These are phyloP conservation scores for Paraconiothyrium brasiliense DNA, from an alignment of 2,329 filamentous ascomycete species.

Conservation along the genomic window DNA sequence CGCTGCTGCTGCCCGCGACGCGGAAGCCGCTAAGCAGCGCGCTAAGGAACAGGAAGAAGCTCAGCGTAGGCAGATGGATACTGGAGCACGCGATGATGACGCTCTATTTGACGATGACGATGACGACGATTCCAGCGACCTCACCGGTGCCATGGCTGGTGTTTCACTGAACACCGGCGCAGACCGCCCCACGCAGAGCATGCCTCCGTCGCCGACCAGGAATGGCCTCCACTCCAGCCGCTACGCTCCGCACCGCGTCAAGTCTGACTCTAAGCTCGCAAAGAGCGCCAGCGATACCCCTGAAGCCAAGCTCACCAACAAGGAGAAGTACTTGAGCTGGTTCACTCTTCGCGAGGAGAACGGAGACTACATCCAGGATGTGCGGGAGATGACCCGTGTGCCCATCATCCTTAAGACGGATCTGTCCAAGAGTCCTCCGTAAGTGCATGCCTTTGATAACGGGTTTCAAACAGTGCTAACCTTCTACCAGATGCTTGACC, in stretches of 20 bases:
- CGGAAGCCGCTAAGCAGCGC: slow-evolving; percentile 81
- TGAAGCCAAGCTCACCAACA: slow-evolving; percentile 84
- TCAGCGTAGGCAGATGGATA: slow-evolving; percentile 91
- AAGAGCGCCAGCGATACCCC: slow-evolving; percentile 72
- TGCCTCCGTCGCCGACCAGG: slow-evolving; percentile 87
- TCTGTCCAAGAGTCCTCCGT: slow-evolving; percentile 98
- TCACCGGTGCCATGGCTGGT: slow-evolving; percentile 90
- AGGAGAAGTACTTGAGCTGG: slow-evolving; percentile 93
- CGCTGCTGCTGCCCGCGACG: slow-evolving; percentile 78
- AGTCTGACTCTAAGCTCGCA: slow-evolving; percentile 91
- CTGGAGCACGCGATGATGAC: slow-evolving; percentile 90
- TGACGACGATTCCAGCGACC: slow-evolving; percentile 81
- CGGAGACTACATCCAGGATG: slow-evolving; percentile 97
- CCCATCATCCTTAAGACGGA: slow-evolving; percentile 99
- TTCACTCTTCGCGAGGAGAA: slow-evolving; percentile 92
- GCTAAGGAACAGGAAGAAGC: slow-evolving; percentile 90
- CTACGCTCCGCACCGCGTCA: slow-evolving; percentile 80
- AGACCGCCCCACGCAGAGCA: slow-evolving; percentile 93
- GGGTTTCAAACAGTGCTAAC: slow-evolving; percentile 27
- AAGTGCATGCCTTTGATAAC: slow-evolving; percentile 61
- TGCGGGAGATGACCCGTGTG: slow-evolving; percentile 95
- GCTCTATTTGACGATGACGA: slow-evolving; percentile 97
- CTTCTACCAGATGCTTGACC: slow-evolving; percentile 73
- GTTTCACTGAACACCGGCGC: slow-evolving; percentile 75
- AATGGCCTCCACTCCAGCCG: slow-evolving; percentile 71